These are phyloP conservation scores for Xenosphaeropsis pyriputrescens DNA, from an alignment of 2,329 filamentous ascomycete species.

Conservation along the genomic window DNA sequence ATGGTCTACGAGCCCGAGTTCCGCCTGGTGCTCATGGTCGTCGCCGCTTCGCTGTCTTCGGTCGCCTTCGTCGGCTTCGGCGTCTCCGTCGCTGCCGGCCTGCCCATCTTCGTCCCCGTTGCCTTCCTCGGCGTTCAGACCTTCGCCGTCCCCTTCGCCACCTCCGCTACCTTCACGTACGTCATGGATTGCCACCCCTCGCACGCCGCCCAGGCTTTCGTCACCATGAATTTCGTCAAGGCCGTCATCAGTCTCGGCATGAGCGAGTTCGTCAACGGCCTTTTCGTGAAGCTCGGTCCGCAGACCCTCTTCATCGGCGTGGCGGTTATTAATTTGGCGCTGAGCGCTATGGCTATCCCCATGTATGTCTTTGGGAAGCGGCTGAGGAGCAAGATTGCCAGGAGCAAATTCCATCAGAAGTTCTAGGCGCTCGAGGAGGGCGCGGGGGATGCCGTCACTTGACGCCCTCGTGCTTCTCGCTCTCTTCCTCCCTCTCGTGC, in stretches of 20 bases:
- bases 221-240: slow-evolving; percentile 24
- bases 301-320: no score
- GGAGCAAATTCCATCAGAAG: slow-evolving; percentile 5
- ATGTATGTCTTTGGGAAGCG: slow-evolving; percentile 17
- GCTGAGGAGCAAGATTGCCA: slow-evolving; percentile 15
- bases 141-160: slow-evolving; percentile 21
- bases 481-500: no score
- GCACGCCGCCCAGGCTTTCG: slow-evolving; percentile 24
- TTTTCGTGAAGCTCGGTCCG: no score
- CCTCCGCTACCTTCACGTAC: slow-evolving; percentile 22
- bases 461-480: no score
- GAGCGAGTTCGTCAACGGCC: slow-evolving; percentile 8
- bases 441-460: not conserved
- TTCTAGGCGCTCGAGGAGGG: slow-evolving; percentile 1
- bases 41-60: slow-evolving; percentile 15
- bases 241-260: slow-evolving; percentile 20
- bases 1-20: slow-evolving; percentile 19
- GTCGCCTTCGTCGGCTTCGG: slow-evolving; percentile 25
- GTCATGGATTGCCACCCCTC: slow-evolving; percentile 24
- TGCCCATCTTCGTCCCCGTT: slow-evolving; percentile 19
- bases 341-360: slow-evolving; percentile 10
- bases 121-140: slow-evolving; percentile 20
- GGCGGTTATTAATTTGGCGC: slow-evolving; percentile 3
- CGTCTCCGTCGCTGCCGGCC: slow-evolving; percentile 13
- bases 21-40: slow-evolving; percentile 16